phyloP scores from a whole-genome alignment of 208 protist genomes.

The Tritrichomonas foetus region DNA sequence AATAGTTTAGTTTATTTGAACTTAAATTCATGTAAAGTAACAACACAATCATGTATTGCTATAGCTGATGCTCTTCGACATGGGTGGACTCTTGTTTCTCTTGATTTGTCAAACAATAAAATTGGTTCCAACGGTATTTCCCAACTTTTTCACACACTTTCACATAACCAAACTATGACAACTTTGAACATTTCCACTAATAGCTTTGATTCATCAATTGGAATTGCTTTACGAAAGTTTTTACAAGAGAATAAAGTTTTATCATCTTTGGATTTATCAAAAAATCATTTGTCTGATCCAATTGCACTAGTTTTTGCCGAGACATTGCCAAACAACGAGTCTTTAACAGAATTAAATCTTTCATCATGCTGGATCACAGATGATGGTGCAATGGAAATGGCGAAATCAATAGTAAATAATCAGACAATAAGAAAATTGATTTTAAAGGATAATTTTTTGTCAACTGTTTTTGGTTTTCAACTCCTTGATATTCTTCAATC shows the following conservation, averaged over 20 bases:
- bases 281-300: neutral
- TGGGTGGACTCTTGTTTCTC: neutral
- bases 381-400: neutral
- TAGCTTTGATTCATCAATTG: neutral
- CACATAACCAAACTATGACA: neutral
- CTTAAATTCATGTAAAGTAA: neutral
- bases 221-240: neutral
- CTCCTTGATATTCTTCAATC: neutral
- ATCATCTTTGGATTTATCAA: neutral
- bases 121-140: neutral
- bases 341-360: neutral
- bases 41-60: neutral
- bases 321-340: neutral
- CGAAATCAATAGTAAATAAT: neutral
- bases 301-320: neutral
- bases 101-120: neutral
- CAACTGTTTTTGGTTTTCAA: neutral
- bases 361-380: neutral
- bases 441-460: slow-evolving; percentile 18
- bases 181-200: neutral
- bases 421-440: neutral
- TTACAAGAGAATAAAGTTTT: neutral
- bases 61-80: neutral
- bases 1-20: neutral
- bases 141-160: neutral